Percentiles rank a stretch among this genome's conserved stretches.
Evolutionary conservation across 163 green algal species (phyloP).

Genomic region (Scenedesmus sp.): DNA sequence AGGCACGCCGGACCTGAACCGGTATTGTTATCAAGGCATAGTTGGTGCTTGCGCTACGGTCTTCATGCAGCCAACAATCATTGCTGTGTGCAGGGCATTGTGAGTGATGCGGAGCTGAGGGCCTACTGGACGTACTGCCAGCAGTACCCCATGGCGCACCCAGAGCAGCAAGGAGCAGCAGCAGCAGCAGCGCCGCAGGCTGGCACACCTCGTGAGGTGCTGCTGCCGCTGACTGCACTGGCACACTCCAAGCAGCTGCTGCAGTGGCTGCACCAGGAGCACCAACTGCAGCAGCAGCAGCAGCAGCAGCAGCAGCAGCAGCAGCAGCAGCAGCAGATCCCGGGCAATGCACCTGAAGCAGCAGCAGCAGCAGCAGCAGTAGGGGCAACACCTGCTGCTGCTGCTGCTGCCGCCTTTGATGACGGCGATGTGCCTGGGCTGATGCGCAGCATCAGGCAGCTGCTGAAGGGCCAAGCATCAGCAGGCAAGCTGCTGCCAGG

Average conservation of each 20-base stretch:
- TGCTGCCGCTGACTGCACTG: constrained; percentile 41
- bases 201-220: not conserved
- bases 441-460: constrained; percentile 11
- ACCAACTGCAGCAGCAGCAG: constrained; percentile 27
- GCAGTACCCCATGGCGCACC: constrained; percentile 32
- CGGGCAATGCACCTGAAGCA: not conserved
- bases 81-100: constrained; percentile 5
- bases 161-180: constrained; percentile 16
- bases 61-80: not conserved
- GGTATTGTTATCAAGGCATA: too few species aligned
- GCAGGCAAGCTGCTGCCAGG: constrained; percentile 34
- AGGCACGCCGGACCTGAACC: not conserved
- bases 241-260: constrained; percentile 33
- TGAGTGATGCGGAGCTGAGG: constrained; percentile 22
- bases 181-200: not conserved
- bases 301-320: not conserved
- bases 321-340: not conserved
- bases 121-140: constrained; percentile 43
- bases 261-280: constrained; percentile 28
- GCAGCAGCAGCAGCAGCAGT: not conserved
- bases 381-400: not conserved
- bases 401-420: not conserved
- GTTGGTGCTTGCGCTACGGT: too few species aligned
- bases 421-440: constrained; percentile 24
- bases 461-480: constrained; percentile 27